Conservation (phyloP, 2,329 filamentous ascomycete genomes). For the Microdochium trichocladiopsis region DNA sequence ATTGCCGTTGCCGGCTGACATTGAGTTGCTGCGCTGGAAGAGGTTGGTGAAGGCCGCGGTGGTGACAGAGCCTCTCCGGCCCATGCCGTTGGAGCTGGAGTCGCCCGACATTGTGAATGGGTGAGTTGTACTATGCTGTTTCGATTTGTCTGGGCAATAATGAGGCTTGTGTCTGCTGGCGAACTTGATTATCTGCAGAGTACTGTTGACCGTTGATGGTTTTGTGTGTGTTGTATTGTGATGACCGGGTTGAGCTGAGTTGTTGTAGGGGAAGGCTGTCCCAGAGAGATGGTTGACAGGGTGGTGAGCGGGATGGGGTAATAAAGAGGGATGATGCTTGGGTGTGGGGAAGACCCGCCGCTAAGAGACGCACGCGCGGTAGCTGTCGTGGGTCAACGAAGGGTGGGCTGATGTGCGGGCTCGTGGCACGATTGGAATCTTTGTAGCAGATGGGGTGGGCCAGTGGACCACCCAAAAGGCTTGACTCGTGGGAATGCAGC, state of each 20-base stretch:
- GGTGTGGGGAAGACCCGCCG: not conserved
- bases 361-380: not conserved
- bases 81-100: constrained; percentile 17
- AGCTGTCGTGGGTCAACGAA: not conserved
- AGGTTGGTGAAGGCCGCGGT: constrained; percentile 50
- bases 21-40: constrained; percentile 50
- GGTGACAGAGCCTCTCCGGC: constrained; percentile 50
- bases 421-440: not conserved
- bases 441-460: not conserved
- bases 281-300: no score
- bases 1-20: constrained; percentile 28
- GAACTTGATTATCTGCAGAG: no score
- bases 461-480: not conserved
- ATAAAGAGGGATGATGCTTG: constrained; percentile 3
- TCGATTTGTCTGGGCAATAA: no score
- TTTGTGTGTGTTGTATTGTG: not conserved
- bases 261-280: not conserved
- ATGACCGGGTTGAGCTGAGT: not conserved
- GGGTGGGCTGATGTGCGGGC: constrained; percentile 10
- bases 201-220: not conserved
- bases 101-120: constrained; percentile 21
- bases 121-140: not conserved
- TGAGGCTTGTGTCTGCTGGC: no score
- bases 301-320: no score
- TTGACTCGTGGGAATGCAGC: not conserved